Evolutionary conservation across 306 rosid species (phyloP), one percentile per base, ranked within the genome.

Genomic region (Alnus rubra): DNA sequence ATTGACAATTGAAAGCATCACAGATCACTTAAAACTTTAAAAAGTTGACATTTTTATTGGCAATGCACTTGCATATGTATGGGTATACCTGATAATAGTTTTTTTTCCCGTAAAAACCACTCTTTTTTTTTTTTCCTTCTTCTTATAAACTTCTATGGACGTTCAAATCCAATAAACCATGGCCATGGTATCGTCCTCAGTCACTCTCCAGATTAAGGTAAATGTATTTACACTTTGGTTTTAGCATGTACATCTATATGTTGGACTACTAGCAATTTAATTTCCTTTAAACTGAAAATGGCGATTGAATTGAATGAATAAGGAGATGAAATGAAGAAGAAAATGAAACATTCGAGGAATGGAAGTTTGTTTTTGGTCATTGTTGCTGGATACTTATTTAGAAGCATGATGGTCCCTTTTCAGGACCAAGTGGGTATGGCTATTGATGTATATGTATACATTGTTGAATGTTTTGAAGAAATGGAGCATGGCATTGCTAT

Each of bases 201-300:
- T 50, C 53, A 71, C 71, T 70, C 49, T 79, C 31, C 73, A 31
- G 76, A 71, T 79, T 37, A 71, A 67, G 73, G 75, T 68, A 52
- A 51, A 79, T 45, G 49, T 50, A 44, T 79, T 16, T 71, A 48
- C 23, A 72, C 54, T 59, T 45, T 11, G 12, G 14, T 23, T 42
- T 42, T n/a, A 44, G 53, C 51, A 51, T 39, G 69, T 10, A 9
- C 4, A 45, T 47, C 11, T 76, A 9, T 65, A 19, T 77, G 80
- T 82, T 76, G 50, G 54, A 33, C 47, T 71, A 52, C n/a, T 9
- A 16, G 78, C 30, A 53, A 9, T 63, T 33, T 63, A 63, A 63
- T 28, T 63, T 35, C 9, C 44, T 14, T 33, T 31, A 10, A 33
- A 63, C 69, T 15, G 1, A 15, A 35, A 63, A 63, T 63, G 44